Evolutionary conservation across 1,139 yeast genomes (phyloP), one percentile per base, ranked within the genome.

Genomic region (Komagataea norvegica): DNA sequence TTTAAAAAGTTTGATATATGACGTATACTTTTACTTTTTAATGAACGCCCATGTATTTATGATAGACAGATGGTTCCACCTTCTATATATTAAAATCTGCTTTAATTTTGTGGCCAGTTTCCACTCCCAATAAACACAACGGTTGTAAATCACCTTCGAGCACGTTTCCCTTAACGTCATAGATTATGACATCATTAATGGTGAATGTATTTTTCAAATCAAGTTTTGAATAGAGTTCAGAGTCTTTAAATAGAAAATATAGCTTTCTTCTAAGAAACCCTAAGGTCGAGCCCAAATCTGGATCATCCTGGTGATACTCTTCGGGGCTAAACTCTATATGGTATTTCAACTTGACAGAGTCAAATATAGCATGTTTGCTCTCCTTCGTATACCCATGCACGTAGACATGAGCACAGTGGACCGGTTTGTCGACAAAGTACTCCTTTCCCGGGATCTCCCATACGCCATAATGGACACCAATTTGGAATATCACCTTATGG

Each of bases 321-420:
- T 82, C 93, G 0, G 89, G 88, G 31, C 86, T 74, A 59, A 87
- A 85, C 52, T 84, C 91, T 46, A 86, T 69, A 53, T 82, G 84
- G 52, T 79, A 83, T 32, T 64, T 68, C 18, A 80, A 59, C 19
- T 49, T 57, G 8, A 54, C 47, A 11, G 62, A 44, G 25, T 60
- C 27, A 45, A 46, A 36, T 23, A 43, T 34, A 6, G 29, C 40
- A 1, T 47, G 44, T 3, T 56, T 52, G 3, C n/a, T n/a, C n/a
- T 55, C 49, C n/a, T 45, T 41, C 8, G 60, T 56, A 39, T 75
- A 71, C 31, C 80, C 64, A 18, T 75, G 62, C 3, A 79, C 72
- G 46, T 77, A 76, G 1, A 81, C 67, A 56, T 81, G 87, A 1
- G 91, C 88, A 61, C 88, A 83, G 56, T 81, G 89, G 7, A 80